A percentile compares a stretch with the other conserved stretches of the same genome.
Evolutionary conservation across 2,329 filamentous ascomycete species (phyloP).

Genomic region (Ceratocystis colombiana): DNA sequence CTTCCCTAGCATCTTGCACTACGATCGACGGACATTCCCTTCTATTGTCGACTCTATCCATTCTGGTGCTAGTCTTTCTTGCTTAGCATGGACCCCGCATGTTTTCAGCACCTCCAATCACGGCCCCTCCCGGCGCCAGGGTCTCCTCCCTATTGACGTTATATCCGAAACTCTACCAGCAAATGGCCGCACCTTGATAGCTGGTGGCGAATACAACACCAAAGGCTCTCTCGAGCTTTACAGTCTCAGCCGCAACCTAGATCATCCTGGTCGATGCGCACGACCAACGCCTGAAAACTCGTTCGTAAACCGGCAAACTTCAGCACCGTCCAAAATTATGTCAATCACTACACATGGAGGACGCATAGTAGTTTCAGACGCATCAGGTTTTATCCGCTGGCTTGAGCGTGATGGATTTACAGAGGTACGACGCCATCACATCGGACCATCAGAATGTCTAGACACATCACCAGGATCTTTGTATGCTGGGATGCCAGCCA

Average conservation of each 20-base stretch:
- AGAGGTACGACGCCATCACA: slow-evolving; percentile 45
- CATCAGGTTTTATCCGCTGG: slow-evolving; percentile 78
- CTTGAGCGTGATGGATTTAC: slow-evolving; percentile 72
- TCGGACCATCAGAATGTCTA: slow-evolving; percentile 45
- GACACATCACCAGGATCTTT: slow-evolving; percentile 37
- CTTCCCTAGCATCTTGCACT: slow-evolving; percentile 80
- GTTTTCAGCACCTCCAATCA: slow-evolving; percentile 11
- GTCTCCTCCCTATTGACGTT: slow-evolving; percentile 32
- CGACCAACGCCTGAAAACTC: slow-evolving; percentile 7
- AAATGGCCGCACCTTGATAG: slow-evolving; percentile 59
- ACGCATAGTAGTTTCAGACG: slow-evolving; percentile 72
- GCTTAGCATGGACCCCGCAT: slow-evolving; percentile 40
- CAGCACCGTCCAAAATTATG: slow-evolving; percentile 68
- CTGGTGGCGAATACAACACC: slow-evolving; percentile 82
- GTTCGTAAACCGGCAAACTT: slow-evolving; percentile 63
- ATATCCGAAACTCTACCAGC: slow-evolving; percentile 29
- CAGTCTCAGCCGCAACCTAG: slow-evolving; percentile 39
- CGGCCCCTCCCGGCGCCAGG: slow-evolving; percentile 2
- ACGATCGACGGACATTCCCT: slow-evolving; percentile 79
- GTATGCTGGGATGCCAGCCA: slow-evolving; percentile 43
- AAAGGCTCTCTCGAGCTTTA: slow-evolving; percentile 89
- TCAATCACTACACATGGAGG: slow-evolving; percentile 74
- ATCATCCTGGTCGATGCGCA: background rate
- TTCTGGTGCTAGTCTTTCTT: slow-evolving; percentile 70
- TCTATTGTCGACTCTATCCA: slow-evolving; percentile 67